These are phyloP conservation scores for Cystobasidium onofrii DNA, from an alignment of 768 basidiomycete genomes.

Conservation along the genomic window DNA sequence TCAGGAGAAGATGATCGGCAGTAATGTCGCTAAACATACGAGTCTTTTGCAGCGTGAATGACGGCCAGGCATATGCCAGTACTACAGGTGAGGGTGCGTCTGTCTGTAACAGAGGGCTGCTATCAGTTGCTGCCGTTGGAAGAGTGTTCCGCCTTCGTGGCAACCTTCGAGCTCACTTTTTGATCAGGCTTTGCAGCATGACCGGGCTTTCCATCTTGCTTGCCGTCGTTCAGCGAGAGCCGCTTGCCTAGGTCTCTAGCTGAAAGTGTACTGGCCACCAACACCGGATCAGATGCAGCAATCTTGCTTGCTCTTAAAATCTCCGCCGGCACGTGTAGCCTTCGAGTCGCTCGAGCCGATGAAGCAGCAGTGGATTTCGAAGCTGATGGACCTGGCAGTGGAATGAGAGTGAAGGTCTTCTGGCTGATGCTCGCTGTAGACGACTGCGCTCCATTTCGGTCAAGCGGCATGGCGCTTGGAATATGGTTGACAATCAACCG, in stretches of 20 bases:
- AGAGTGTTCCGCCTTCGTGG: not conserved
- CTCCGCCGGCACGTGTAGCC: conserved; percentile 25
- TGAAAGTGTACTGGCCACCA: conserved; percentile 9
- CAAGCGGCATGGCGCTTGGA: not conserved
- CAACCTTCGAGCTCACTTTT: not conserved
- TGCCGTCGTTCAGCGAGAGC: conserved; percentile 10
- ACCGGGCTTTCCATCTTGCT: not conserved
- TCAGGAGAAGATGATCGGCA: not conserved
- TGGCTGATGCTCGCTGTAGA: not conserved
- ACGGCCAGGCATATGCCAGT: conserved; percentile 31
- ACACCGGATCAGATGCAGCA: conserved; percentile 19
- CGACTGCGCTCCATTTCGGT: not conserved
- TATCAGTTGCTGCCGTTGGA: not conserved
- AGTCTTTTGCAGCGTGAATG: conserved; percentile 24
- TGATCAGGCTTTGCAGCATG: not conserved
- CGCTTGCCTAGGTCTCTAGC: conserved; percentile 14
- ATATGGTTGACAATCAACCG: not conserved
- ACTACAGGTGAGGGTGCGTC: conserved; percentile 2
- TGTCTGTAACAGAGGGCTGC: not conserved
- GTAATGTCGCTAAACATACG: not conserved
- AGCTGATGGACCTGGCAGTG: not conserved
- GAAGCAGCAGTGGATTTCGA: not conserved
- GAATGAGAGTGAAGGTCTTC: not conserved
- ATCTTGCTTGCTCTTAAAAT: conserved; percentile 9
- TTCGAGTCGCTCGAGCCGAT: conserved; percentile 1